Percentiles rank a stretch among this genome's conserved stretches.
These are phyloP conservation scores for Yamadazyma tumulicola DNA, from an alignment of 805 yeast species.

Conservation along the genomic window DNA sequence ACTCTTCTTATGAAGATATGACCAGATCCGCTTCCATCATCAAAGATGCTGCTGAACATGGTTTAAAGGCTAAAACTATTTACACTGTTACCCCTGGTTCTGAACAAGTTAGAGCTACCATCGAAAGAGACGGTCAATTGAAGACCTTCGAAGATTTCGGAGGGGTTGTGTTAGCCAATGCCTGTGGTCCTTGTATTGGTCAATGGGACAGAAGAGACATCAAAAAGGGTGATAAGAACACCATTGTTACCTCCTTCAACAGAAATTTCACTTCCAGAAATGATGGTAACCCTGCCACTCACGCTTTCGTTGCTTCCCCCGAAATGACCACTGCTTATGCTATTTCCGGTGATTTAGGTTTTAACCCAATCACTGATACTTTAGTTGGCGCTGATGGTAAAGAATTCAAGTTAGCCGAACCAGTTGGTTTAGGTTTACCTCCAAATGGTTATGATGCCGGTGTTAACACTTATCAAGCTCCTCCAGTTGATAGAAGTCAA, in stretches of 20 bases:
- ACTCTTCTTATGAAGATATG: constrained; percentile 98
- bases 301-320: constrained; percentile 96
- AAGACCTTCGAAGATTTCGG: constrained; percentile 87
- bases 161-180: constrained; percentile 92
- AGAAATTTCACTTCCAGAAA: constrained; percentile 97
- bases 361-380: constrained; percentile 92
- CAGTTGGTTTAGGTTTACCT: constrained; percentile 90
- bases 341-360: constrained; percentile 92
- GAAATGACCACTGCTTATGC: constrained; percentile 95
- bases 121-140: constrained; percentile 92
- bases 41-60: constrained; percentile 85
- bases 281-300: constrained; percentile 96
- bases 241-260: constrained; percentile 95
- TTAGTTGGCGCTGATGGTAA: constrained; percentile 86
- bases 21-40: constrained; percentile 92
- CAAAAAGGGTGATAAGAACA: constrained; percentile 92
- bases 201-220: constrained; percentile 97
- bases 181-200: constrained; percentile 99
- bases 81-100: constrained; percentile 97
- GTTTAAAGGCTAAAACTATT: constrained; percentile 86
- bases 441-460: constrained; percentile 87
- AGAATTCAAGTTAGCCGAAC: constrained; percentile 84
- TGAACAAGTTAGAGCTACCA: constrained; percentile 97
- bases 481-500: constrained; percentile 79
- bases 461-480: constrained; percentile 94